phyloP scores from a whole-genome alignment of 495 filamentous ascomycete species.

The Chaetomium cochliodes region DNA sequence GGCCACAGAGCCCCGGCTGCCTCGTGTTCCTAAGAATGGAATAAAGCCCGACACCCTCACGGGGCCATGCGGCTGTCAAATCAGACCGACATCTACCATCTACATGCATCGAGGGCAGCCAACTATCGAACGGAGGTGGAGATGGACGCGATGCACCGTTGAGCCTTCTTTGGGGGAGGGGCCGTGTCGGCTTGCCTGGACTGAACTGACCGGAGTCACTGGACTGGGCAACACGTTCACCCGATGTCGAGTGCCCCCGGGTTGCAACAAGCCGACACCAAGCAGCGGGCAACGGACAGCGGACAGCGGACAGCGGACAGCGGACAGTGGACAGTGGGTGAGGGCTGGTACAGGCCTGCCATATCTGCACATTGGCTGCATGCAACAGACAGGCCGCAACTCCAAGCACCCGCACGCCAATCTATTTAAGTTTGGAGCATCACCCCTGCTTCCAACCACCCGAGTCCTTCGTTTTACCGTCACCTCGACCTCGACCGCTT shows the following conservation, averaged over 20 bases:
- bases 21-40: slow-evolving; percentile 11
- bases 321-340: not conserved
- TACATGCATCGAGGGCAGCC: not conserved
- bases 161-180: not conserved
- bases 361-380: not conserved
- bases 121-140: not conserved
- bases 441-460: not conserved
- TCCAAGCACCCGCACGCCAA: slow-evolving; percentile 1
- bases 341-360: not conserved
- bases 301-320: too few species aligned
- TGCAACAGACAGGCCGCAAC: not conserved
- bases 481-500: not conserved
- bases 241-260: not conserved
- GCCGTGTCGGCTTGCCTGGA: not conserved
- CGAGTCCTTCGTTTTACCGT: slow-evolving; percentile 1
- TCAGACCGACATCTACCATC: not conserved
- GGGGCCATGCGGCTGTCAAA: not conserved
- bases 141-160: not conserved
- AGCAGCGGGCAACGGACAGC: too few species aligned
- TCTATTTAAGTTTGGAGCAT: slow-evolving; percentile 5
- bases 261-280: slow-evolving; percentile 2
- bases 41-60: slow-evolving; percentile 10
- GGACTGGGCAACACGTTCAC: not conserved
- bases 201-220: not conserved
- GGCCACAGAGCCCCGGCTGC: slow-evolving; percentile 9